Percentiles rank a stretch among this genome's conserved stretches.
Evolutionary conservation across 2,329 filamentous ascomycete species (phyloP).

Genomic region (Blumeriella jaapii): DNA sequence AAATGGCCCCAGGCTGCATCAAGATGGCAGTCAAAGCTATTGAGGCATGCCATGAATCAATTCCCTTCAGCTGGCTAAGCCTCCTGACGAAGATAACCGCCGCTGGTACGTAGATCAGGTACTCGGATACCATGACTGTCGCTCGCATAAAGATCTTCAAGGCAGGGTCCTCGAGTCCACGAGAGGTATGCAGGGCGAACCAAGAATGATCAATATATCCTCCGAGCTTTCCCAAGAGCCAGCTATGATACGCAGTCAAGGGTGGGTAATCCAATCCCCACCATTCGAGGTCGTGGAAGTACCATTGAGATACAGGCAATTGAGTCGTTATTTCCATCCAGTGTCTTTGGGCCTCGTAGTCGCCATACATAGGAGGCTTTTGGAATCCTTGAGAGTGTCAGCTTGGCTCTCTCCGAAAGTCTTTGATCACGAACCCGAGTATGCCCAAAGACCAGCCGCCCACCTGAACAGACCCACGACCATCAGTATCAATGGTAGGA

Average conservation of each 20-base stretch:
- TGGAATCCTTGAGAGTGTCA: constrained; percentile 47
- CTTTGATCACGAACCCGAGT: constrained; percentile 55
- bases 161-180: constrained; percentile 64
- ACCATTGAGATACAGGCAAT: constrained; percentile 88
- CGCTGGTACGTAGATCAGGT: constrained; percentile 78
- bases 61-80: constrained; percentile 62
- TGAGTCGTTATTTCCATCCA: constrained; percentile 97
- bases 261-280: constrained; percentile 98
- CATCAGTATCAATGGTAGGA: constrained; percentile 81
- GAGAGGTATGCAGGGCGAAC: constrained; percentile 78
- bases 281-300: constrained; percentile 92
- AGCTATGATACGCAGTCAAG: constrained; percentile 95
- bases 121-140: constrained; percentile 83
- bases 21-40: constrained; percentile 82
- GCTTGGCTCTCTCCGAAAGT: constrained; percentile 1
- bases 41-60: constrained; percentile 71
- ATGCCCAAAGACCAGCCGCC: constrained; percentile 86
- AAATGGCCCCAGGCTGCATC: constrained; percentile 80
- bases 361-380: constrained; percentile 82
- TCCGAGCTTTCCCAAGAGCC: constrained; percentile 83
- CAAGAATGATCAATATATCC: constrained; percentile 66
- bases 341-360: constrained; percentile 95
- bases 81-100: constrained; percentile 75
- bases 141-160: constrained; percentile 95
- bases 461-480: constrained; percentile 83